Percentiles rank a stretch among this genome's conserved stretches.
These are phyloP conservation scores for Podospora pseudopauciseta DNA, from an alignment of 495 filamentous ascomycete species.

Conservation along the genomic window DNA sequence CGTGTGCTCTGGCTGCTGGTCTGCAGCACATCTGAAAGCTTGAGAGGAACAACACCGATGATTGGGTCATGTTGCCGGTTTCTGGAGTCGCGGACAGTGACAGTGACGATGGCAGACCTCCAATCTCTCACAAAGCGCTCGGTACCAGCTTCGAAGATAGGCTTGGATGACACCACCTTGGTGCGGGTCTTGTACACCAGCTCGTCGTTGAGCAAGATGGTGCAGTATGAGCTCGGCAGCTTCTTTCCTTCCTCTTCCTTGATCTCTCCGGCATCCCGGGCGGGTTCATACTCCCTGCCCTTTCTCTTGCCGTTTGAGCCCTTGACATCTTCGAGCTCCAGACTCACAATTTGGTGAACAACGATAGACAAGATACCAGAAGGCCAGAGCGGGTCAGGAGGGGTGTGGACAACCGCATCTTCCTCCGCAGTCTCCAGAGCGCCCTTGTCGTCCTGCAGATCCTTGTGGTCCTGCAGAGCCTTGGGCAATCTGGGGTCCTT, in stretches of 20 bases:
- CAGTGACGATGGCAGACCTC: conserved; percentile 78
- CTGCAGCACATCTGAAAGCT: conserved; percentile 79
- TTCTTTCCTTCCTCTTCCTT: conserved; percentile 75
- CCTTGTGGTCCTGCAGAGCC: conserved; percentile 64
- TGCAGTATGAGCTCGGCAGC: conserved; percentile 87
- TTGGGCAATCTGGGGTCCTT: conserved; percentile 73
- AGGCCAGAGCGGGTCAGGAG: conserved; percentile 91
- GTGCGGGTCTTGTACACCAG: conserved; percentile 86
- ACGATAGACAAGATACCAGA: conserved; percentile 79
- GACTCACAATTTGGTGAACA: conserved; percentile 91
- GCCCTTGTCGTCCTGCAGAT: conserved; percentile 87
- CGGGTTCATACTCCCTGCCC: conserved; percentile 84
- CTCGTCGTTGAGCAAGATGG: conserved; percentile 83
- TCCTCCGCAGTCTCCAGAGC: conserved; percentile 69
- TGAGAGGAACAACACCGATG: conserved; percentile 83
- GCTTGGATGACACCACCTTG: conserved; percentile 88
- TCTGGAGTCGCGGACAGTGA: conserved; percentile 81
- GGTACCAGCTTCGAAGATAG: conserved; percentile 94
- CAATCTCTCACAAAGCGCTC: conserved; percentile 95
- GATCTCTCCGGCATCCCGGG: conserved; percentile 77
- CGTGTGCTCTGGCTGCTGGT: conserved; percentile 73
- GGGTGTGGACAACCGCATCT: conserved; percentile 82
- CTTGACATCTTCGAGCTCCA: conserved; percentile 79
- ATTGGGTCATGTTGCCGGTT: conserved; percentile 93
- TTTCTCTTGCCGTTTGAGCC: conserved; percentile 66